Base-by-base conservation (phyloP, 768 basidiomycete genomes). In the Kwoniella sp. region DNA sequence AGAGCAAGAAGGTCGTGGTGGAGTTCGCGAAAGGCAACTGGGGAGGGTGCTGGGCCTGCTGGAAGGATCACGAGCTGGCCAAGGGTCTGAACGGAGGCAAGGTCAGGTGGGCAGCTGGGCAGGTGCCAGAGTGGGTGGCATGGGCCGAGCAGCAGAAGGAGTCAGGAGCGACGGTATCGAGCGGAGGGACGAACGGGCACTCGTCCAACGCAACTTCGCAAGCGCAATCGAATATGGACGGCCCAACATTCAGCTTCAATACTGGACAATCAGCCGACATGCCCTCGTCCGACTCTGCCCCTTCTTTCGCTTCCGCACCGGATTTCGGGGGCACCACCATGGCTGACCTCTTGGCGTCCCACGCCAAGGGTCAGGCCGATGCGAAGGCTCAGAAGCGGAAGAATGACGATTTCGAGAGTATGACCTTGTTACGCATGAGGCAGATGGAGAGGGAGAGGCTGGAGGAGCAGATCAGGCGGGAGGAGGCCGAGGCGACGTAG, bases 31-130 rank as follows among this genome's bases (percentile, higher is more conserved):
- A 57, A 39, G 60, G 63, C 22, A 74, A 64, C 52, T 63, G 57
- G 59, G 70, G 64, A 23, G 72, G 60, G 36, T 65, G 62, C 52
- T 73, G 72, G 72, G 70, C 69, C 1, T 65, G 65, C 41, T 61
- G 56, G 65, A 67, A 50, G 40, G 72, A 73, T 61, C 39, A 47
- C n/a, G 37, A 26, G 9, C 25, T 20, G 26, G 51, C 27, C 22
- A 32, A 38, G 11, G 44, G 36, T 17, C 50, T 46, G 33, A 41
- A 45, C 15, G 72, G 72, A 1, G 45, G 60, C 2, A 69, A 69
- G 39, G 70, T 60, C 2, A 61, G 57, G 39, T 73, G 65, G 63
- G 64, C 58, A 15, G 44, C 25, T 11, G 70, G 69, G 19, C 44
- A 46, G 31, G 36, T 27, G 20, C 69, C 69, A 14, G 53, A 29